Conservation (phyloP, 768 basidiomycete species). For the Agaricus bisporus region DNA sequence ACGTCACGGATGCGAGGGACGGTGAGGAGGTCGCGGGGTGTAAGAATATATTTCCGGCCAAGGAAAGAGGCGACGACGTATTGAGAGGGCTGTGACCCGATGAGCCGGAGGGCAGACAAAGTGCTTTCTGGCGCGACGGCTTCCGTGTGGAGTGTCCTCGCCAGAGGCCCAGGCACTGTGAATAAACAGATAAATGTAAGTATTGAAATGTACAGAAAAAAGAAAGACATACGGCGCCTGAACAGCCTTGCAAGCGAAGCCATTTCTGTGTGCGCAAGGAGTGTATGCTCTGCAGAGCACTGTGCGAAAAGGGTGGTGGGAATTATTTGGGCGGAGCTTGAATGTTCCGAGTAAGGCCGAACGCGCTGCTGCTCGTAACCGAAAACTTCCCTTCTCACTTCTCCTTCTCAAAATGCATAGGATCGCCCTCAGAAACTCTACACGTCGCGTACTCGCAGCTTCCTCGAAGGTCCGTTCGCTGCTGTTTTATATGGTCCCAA, state of each 20-base stretch:
- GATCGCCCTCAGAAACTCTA: slow-evolving; percentile 80
- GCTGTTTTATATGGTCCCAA: not conserved
- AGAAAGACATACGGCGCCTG: slow-evolving; percentile 24
- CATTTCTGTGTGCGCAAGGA: slow-evolving; percentile 18
- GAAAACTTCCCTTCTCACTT: slow-evolving; percentile 40
- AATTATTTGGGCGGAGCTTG: slow-evolving; percentile 30
- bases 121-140: slow-evolving; percentile 30
- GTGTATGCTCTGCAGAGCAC: not conserved
- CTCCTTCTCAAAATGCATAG: slow-evolving; percentile 63
- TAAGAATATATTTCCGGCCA: slow-evolving; percentile 82
- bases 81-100: slow-evolving; percentile 87
- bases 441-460: slow-evolving; percentile 69
- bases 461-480: slow-evolving; percentile 48
- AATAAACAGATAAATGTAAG: not conserved
- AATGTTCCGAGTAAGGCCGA: slow-evolving; percentile 48
- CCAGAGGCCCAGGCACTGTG: slow-evolving; percentile 8
- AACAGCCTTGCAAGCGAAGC: slow-evolving; percentile 22
- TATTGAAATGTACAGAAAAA: not conserved
- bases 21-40: slow-evolving; percentile 89
- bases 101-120: slow-evolving; percentile 66
- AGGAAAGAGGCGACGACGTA: slow-evolving; percentile 89
- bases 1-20: slow-evolving; percentile 86
- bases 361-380: slow-evolving; percentile 21
- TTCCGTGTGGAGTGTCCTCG: slow-evolving; percentile 19
- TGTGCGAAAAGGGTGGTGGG: not conserved